Base-by-base conservation (phyloP, 805 yeast genomes). In the Zygoascus bituminiphila region DNA sequence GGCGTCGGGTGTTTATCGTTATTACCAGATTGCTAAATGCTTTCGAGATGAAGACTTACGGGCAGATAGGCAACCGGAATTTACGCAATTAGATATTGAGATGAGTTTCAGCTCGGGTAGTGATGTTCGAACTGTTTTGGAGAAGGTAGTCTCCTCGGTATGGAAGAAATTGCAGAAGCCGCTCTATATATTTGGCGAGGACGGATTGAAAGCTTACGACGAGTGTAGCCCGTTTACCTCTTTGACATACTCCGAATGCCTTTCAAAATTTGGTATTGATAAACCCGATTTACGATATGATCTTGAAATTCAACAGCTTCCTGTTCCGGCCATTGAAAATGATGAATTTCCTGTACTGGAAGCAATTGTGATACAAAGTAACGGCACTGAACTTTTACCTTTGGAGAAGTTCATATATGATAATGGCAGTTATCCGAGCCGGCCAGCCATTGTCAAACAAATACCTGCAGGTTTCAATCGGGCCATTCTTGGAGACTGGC, bases 1-100 rank as follows among this genome's bases (percentile, higher is more conserved):
- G 88, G 95, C 97, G 1, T 82, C 95, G 37, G 98, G 98, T 1
- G 78, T 93, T 36, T 75, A 83, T 45, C 74, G 78, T 44, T 93
- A 93, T 65, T 93, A 78, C 65, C 98, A 93, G 66, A 71, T 93
- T 36, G 98, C 98, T 2, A 81, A 78, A 59, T 93, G 99, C 63
- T 93, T 93, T 63, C 74, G 99, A 55, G 98, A 93, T 63, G 99
- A 93, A 64, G 98, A 93, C 66, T 73, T 93, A 49, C 75, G 99
- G 51, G 81, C 87, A 1, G 98, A 93, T 64, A 77, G 98, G 65
- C 98, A 93, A 66, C 98, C 98, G 0, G 98, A 93, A 63, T 93
- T 93, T 63, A 93, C 98, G 0, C 99, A 93, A 66, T 69, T 93
- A n/a, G 99, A 93, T 71, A 57, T 93, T 66, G 99, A 93, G 64